Evolutionary conservation across 2,329 filamentous ascomycete species (phyloP), one percentile per base, ranked within the genome.

Genomic region (Trichoderma sp.): DNA sequence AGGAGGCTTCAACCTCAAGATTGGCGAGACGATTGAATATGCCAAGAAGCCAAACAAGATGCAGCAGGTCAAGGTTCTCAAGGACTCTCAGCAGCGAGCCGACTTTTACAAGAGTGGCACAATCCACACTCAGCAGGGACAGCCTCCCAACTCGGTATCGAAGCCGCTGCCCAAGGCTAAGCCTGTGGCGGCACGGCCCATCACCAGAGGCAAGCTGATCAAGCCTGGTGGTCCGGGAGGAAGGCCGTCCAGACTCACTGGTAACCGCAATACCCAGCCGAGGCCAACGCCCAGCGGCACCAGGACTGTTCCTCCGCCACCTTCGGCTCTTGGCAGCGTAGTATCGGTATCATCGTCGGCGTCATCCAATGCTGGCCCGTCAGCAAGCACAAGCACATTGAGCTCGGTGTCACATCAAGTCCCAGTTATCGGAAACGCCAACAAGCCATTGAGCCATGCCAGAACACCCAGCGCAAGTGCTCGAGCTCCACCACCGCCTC

Each of bases 41-140:
- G 95, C 95, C 79, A 99, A 98, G 87, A 99, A 99, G 83, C 96
- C 96, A 1, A 93, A 93, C 70, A 99, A 99, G 84, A 88, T 93
- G 81, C 92, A 95, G 69, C 83, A 90, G 6, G 92, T 99, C 79
- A 98, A 98, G 84, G 93, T 93, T 9, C 79, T 97, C 73, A 97
- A 97, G 83, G 96, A 99, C 79, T 91, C 95, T 0, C 88, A 90
- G 67, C 88, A 92, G 67, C 84, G 87, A 4, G 91, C 91, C 62
- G 96, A 99, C 81, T 88, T 90, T 74, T 99, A 99, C 86, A 99
- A 99, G 88, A 98, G 94, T 80, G 91, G 93, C 73, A 91, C 91
- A 18, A 90, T 99, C 69, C 96, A 98, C 80, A 97, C 95, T 0
- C 91, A 91, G 58, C 89, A 87, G 57, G 96, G 96, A 74, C 93